Percentiles rank a stretch among this genome's conserved stretches.
These are phyloP conservation scores for Capsicum rhomboideum DNA, from an alignment of 257 asterid genomes.

Conservation along the genomic window DNA sequence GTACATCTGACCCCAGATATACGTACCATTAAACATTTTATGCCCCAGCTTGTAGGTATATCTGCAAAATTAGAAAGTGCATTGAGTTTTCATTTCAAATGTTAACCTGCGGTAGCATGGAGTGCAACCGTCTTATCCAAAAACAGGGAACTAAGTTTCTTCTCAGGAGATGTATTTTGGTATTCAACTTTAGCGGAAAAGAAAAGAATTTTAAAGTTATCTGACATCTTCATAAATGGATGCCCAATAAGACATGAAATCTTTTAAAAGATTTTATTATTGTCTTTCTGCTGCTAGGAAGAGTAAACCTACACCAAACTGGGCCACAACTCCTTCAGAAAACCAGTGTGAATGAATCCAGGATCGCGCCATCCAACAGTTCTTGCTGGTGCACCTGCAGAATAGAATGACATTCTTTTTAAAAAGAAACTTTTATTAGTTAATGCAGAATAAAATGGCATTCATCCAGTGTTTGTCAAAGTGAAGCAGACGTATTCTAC, in stretches of 20 bases:
- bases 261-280: neutral
- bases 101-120: neutral
- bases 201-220: neutral
- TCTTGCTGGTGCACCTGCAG: conserved; percentile 72
- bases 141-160: neutral
- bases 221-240: neutral
- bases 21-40: conserved; percentile 46
- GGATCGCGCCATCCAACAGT: conserved; percentile 73
- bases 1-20: conserved; percentile 54
- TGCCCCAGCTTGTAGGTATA: conserved; percentile 92
- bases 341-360: conserved; percentile 53
- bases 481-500: neutral
- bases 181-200: neutral
- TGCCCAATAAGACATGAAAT: neutral
- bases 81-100: neutral
- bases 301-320: conserved; percentile 27
- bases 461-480: neutral
- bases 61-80: conserved; percentile 30
- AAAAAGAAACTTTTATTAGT: neutral
- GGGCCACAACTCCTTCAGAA: conserved; percentile 52
- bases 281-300: neutral
- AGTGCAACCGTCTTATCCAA: neutral
- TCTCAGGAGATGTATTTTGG: neutral
- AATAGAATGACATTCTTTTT: neutral
- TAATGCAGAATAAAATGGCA: conserved; percentile 14